Evolutionary conservation across 2,329 filamentous ascomycete genomes (phyloP), one percentile per base, ranked within the genome.

Genomic region (Graphilbum fragrans): DNA sequence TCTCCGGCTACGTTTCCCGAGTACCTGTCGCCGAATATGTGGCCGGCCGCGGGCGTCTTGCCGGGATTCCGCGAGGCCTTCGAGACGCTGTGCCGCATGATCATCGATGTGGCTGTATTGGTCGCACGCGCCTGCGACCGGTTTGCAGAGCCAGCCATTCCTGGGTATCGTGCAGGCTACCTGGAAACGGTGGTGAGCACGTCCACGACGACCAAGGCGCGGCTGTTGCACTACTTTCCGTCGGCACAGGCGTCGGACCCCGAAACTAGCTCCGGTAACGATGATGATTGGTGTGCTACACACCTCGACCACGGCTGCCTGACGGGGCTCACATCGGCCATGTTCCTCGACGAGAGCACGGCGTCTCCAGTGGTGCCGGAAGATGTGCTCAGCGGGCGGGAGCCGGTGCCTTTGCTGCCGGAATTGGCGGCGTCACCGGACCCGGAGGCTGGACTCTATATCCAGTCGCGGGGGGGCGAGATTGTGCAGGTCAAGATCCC

Each of bases 261-360:
- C 16, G n/a, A 7, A 5, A 16, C 17, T 10, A 25, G 18, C 18
- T 5, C n/a, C n/a, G 35, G 4, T 9, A 66, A 66, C 41, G 80
- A 86, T 46, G 88, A 95, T 59, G 85, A 93, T 62, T 98, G 92
- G 92, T 98, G 90, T 59, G 85, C 87, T 4, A 86, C 82, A 2
- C 84, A 92, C 58, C 67, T 92, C 43, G 90, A 96, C 59, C 87
- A 95, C 53, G 87, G 92, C 35, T 96, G 90, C 57, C 70, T 98
- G 25, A 98, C 92, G 0, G 90, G 88, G 14, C 70, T 98, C 27
- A 98, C 92, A 0, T 90, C 83, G 3, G 88, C 90, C 50, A 94
- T 96, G 87, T 96, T 94, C 59, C 72, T 96, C 47, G 86, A 96
- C 55, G 90, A 96, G 63, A 62, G 57, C 2, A 54, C 51, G 35